Percentiles rank a stretch among this genome's conserved stretches.
These are phyloP conservation scores for Hepatocystis sp. DNA, from an alignment of 169 alveolate species.

Conservation along the genomic window DNA sequence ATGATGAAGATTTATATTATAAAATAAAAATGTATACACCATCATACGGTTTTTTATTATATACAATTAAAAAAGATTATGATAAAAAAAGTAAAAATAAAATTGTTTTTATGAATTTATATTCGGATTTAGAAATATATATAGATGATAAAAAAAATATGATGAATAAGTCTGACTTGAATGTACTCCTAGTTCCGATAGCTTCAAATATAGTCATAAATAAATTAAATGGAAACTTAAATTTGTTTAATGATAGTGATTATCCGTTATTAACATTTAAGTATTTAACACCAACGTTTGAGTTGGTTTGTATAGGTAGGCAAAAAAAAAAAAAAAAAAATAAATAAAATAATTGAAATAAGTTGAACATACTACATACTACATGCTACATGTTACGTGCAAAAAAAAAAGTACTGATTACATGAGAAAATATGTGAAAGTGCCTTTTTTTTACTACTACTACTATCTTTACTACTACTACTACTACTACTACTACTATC, in stretches of 20 bases:
- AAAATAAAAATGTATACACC: conserved; percentile 59
- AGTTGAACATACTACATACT: no score
- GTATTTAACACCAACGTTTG: conserved; percentile 31
- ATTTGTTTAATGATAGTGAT: conserved; percentile 50
- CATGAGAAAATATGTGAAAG: no score
- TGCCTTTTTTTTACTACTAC: no score
- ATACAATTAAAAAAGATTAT: conserved; percentile 67
- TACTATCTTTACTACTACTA: no score
- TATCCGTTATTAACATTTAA: conserved; percentile 59
- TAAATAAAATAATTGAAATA: no score
- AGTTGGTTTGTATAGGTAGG: conserved; percentile 63
- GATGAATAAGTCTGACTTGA: conserved; percentile 16
- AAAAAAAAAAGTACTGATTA: no score
- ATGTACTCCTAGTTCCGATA: conserved; percentile 27
- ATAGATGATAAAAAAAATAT: conserved; percentile 60
- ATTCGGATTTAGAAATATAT: conserved; percentile 49
- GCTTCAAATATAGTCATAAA: conserved; percentile 29
- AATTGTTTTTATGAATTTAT: conserved; percentile 49
- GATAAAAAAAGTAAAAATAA: conserved; percentile 61
- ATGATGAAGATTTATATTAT: conserved; percentile 57
- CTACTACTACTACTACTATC: no score
- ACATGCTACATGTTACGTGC: no score
- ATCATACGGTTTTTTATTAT: conserved; percentile 32
- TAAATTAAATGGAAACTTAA: conserved; percentile 43
- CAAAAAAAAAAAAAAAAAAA: no score